Evolutionary conservation across 2,329 filamentous ascomycete species (phyloP), one percentile per base, ranked within the genome.

Genomic region (Cordyceps tenuipes): DNA sequence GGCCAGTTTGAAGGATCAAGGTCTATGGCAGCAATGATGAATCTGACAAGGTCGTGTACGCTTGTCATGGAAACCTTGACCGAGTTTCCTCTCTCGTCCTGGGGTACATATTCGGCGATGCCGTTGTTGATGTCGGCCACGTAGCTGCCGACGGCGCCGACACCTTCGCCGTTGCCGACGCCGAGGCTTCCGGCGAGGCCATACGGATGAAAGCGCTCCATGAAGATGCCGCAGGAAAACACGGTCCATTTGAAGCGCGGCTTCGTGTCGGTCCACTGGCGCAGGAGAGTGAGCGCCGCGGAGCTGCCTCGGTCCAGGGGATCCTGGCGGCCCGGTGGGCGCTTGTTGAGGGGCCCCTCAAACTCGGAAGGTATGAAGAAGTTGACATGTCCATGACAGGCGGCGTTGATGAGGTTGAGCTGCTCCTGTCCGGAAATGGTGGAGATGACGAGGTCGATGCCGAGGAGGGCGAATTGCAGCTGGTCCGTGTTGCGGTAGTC

Each of bases 331-430:
- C 58, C 47, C 5, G 75, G 21, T 1, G 81, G 78, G 53, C 87
- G 78, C 49, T 81, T 76, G 19, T 73, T 71, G 17, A 88, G 76
- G 36, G 77, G 76, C 1, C 88, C 88, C 73, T 90, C 87, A 65
- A 91, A 91, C 66, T 91, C 88, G 7, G 88, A 87, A 1, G 89
- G 88, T 3, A 89, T 84, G 67, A 91, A 91, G 41, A 83, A 80
- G 17, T 82, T 79, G 1, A 91, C 88, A 19, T 82, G 78, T 19
- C 81, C 82, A 55, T 79, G 75, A 17, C 85, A 82, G 0, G 88
- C 87, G 1, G 88, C 88, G 65, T 88, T 83, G 70, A 91, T 90
- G 36, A 91, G 80, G 62, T 83, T 83, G 49, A 90, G 77, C 68
- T 91, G 88, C 34, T 85, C 77, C 19, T 73, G 74, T 4, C 86